Percentiles rank a stretch among this genome's conserved stretches.
Evolutionary conservation across 2,329 filamentous ascomycete genomes (phyloP).

Genomic region (Penicillium crustosum): DNA sequence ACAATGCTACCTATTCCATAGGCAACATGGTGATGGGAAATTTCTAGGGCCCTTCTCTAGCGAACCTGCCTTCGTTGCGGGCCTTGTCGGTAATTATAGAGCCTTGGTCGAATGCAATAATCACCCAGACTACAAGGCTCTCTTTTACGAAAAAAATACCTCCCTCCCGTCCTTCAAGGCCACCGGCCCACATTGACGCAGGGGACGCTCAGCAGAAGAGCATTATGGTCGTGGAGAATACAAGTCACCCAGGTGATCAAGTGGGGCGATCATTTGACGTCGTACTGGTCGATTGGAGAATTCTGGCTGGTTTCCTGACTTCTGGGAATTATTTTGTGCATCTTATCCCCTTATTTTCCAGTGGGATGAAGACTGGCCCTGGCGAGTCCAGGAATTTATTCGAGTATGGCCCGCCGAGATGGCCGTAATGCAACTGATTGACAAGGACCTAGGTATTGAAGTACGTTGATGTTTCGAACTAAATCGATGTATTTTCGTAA

Average conservation of each 20-base stretch:
- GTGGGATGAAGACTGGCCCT: constrained; percentile 33
- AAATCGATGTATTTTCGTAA: no score
- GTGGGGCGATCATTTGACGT: constrained; percentile 32
- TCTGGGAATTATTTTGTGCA: constrained; percentile 32
- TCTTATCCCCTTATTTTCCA: constrained; percentile 18
- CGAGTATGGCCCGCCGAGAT: constrained; percentile 31
- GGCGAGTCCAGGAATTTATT: constrained; percentile 29
- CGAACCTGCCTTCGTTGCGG: constrained; percentile 29
- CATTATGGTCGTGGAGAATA: constrained; percentile 27
- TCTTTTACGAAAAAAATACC: constrained; percentile 30
- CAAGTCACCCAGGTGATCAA: constrained; percentile 17
- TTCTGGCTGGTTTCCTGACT: constrained; percentile 31
- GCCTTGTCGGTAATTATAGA: constrained; percentile 28
- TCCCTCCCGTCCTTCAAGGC: constrained; percentile 27
- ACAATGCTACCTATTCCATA: constrained; percentile 30
- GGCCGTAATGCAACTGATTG: constrained; percentile 30
- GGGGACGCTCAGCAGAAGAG: constrained; percentile 33
- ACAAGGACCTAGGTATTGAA: constrained; percentile 19
- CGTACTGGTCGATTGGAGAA: constrained; percentile 30
- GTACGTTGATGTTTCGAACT: no score
- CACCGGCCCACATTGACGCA: constrained; percentile 33
- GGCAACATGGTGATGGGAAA: constrained; percentile 13
- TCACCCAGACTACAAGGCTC: constrained; percentile 27
- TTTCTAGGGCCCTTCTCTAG: constrained; percentile 27
- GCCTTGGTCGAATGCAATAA: constrained; percentile 21